Evolutionary conservation across 1,284 basidiomycete species (phyloP).

Genomic region (Phylloboletellus chloephorus): DNA sequence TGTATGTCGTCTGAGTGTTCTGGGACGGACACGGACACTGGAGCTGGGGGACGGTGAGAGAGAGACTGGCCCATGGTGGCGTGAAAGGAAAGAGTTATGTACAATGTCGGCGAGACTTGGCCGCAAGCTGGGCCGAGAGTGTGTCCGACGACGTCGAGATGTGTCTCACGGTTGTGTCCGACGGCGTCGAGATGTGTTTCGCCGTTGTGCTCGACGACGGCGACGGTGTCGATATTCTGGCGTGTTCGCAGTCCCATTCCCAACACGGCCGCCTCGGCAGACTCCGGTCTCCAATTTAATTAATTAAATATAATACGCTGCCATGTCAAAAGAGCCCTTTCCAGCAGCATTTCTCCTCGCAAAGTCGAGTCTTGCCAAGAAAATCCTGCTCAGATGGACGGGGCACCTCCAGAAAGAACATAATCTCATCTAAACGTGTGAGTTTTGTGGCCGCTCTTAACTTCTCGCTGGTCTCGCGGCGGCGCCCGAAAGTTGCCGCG

Average conservation of each 20-base stretch:
- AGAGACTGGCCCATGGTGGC: slow-evolving; percentile 27
- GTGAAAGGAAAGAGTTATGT: slow-evolving; percentile 5
- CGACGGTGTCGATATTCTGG: slow-evolving; percentile 23
- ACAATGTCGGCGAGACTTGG: slow-evolving; percentile 2
- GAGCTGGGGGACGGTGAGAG: slow-evolving; percentile 18
- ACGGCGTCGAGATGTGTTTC: slow-evolving; percentile 18
- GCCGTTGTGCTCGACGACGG: slow-evolving; percentile 1
- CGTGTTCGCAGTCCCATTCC: slow-evolving; percentile 25
- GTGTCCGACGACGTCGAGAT: slow-evolving; percentile 7
- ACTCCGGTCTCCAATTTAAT: slow-evolving; percentile 13
- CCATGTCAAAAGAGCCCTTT: slow-evolving; percentile 17
- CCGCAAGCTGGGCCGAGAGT: not conserved
- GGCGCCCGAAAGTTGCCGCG: slow-evolving; percentile 63
- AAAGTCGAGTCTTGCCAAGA: no score
- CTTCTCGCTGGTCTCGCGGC: slow-evolving; percentile 61
- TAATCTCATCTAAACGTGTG: slow-evolving; percentile 55
- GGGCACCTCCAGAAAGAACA: slow-evolving; percentile 8
- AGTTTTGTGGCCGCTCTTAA: slow-evolving; percentile 66
- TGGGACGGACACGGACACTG: slow-evolving; percentile 8
- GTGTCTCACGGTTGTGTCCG: slow-evolving; percentile 12
- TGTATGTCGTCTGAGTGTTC: slow-evolving; percentile 5
- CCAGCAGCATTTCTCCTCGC: no score
- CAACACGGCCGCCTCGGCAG: slow-evolving; percentile 22
- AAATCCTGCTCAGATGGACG: slow-evolving; percentile 22
- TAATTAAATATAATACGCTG: slow-evolving; percentile 15